Evolutionary conservation across 2,329 filamentous ascomycete species (phyloP), one percentile per base, ranked within the genome.

Genomic region (Leptosphaerulina australis): DNA sequence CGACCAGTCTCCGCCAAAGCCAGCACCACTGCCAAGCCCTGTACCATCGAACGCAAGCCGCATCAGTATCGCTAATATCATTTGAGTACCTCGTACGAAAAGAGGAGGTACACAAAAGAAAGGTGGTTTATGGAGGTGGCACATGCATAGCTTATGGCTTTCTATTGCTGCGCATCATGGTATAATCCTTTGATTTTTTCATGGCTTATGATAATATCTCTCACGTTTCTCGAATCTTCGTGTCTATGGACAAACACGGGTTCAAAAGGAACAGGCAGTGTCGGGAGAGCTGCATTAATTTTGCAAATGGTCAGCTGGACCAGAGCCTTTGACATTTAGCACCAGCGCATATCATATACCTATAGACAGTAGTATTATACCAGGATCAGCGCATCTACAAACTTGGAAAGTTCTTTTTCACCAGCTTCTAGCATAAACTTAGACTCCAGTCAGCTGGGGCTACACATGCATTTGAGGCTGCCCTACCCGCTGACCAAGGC

Each of bases 61-160:
- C 12, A 76, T 76, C 44, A 76, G 74, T 51, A 76, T 76, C 53
- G 73, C 74, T 26, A 76, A 76, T 40, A 76, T 76, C 38, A 76
- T 76, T 44, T 73, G 24, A 39, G n/a, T n/a, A 24, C 5, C 18
- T 5, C 14, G 30, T 18, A 3, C 7, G 35, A 15, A 20, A 22
- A 65, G 21, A 45, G 20, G 17, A 24, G 21, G 15, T 39, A 4
- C 5, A 26, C 11, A 30, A 11, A 26, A 5, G 14, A 41, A 22
- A 36, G 12, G 22, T 26, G 44, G 26, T 18, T 31, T 25, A 41
- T 21, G 10, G 11, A 35, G 2, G 24, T 29, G 21, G 12, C 14
- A 20, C n/a, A n/a, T 34, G 11, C 25, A 25, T n/a, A 12, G 30
- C 35, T 24, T 20, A 39, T 26, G 33, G 15, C 26, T 43, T 6